Evolutionary conservation across 176 grass and related monocot species (phyloP).

Genomic region (Phoenix dactylifera): DNA sequence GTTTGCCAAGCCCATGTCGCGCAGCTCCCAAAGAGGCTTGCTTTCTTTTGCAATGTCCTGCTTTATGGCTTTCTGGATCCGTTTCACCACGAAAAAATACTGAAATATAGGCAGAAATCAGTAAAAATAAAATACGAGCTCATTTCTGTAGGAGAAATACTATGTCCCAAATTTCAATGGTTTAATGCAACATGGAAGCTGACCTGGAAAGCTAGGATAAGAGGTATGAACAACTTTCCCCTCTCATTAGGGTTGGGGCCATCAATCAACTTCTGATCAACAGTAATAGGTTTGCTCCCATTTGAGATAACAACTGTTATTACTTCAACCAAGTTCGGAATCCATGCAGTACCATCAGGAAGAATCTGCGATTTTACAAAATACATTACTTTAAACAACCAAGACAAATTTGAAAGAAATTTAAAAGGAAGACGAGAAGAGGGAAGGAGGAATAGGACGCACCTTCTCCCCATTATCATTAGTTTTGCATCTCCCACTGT

Average conservation of each 20-base stretch:
- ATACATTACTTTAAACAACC: too few species aligned
- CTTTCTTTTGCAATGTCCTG: conserved; percentile 47
- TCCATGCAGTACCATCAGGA: conserved; percentile 73
- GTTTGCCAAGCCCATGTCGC: conserved; percentile 55
- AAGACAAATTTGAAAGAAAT: too few species aligned
- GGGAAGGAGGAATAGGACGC: conserved; percentile 23
- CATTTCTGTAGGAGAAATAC: conserved; percentile 1
- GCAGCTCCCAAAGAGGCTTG: conserved; percentile 71
- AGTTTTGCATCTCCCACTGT: conserved; percentile 90
- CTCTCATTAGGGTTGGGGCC: conserved; percentile 79
- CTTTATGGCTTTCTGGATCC: conserved; percentile 52
- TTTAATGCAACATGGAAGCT: not conserved
- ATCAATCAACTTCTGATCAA: conserved; percentile 91
- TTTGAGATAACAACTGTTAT: conserved; percentile 74
- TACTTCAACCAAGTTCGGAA: conserved; percentile 79
- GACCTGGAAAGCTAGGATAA: conserved; percentile 73
- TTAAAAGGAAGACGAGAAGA: not conserved
- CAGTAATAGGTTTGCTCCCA: conserved; percentile 57
- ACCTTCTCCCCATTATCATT: conserved; percentile 86
- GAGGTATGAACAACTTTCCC: conserved; percentile 76
- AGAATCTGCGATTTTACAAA: conserved; percentile 45
- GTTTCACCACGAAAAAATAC: conserved; percentile 80
- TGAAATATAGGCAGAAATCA: conserved; percentile 12
- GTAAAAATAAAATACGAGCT: conserved; percentile 6
- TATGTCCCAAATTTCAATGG: conserved; percentile 7